Evolutionary conservation across 192 early-diverging fungal species (phyloP).

Genomic region (Gigaspora rosea): DNA sequence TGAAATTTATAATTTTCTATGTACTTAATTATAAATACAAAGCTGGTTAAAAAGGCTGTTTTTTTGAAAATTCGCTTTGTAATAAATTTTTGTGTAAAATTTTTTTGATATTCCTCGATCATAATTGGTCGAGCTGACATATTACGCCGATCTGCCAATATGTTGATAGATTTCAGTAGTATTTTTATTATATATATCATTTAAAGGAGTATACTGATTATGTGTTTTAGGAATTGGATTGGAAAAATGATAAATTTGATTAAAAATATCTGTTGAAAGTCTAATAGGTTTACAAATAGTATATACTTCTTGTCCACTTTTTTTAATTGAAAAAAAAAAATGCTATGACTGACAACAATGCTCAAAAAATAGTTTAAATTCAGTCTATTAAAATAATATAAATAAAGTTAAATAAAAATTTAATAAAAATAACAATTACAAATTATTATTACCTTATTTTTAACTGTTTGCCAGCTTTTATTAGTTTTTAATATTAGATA

Average conservation of each 20-base stretch:
- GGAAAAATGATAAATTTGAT: neutral
- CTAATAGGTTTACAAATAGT: neutral
- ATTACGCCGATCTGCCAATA: too few relatives aligned
- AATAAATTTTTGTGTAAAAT: too few relatives aligned
- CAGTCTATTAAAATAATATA: neutral
- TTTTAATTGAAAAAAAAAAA: slow-evolving; percentile 2
- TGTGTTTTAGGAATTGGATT: neutral
- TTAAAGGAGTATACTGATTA: neutral
- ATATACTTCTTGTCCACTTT: neutral
- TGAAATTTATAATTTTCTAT: too few relatives aligned
- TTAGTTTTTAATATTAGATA: neutral
- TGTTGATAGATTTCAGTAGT: neutral
- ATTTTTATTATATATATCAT: neutral
- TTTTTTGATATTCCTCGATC: too few relatives aligned
- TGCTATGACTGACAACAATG: neutral
- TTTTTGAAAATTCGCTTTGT: too few relatives aligned
- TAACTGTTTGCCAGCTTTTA: neutral
- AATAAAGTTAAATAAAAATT: too few relatives aligned
- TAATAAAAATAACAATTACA: too few relatives aligned
- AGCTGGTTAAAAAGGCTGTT: too few relatives aligned
- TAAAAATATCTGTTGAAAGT: neutral
- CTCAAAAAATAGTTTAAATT: neutral
- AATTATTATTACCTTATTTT: too few relatives aligned
- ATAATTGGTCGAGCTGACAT: too few relatives aligned
- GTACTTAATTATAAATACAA: too few relatives aligned